Conservation (phyloP, 2,329 filamentous ascomycete species). For the Fusarium chaquense region DNA sequence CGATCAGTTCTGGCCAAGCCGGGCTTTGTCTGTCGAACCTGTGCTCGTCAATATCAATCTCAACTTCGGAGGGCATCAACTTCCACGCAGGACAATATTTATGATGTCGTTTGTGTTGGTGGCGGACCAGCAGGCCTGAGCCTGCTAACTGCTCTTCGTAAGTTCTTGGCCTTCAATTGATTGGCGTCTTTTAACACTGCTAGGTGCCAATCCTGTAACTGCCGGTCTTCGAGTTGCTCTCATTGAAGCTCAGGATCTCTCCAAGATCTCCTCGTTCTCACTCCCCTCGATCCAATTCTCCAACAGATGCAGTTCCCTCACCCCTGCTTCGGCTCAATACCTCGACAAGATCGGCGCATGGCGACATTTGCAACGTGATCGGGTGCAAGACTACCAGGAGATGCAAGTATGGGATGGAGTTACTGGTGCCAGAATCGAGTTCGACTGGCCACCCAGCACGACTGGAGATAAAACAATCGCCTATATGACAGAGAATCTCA, state of each 20-base stretch:
- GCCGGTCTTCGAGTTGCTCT: slow-evolving; percentile 85
- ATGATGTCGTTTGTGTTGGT: slow-evolving; percentile 92
- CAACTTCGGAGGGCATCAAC: slow-evolving; percentile 58
- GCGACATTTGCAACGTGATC: slow-evolving; percentile 76
- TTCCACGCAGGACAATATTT: slow-evolving; percentile 74
- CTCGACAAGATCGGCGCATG: slow-evolving; percentile 87
- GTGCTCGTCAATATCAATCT: slow-evolving; percentile 55
- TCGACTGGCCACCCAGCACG: slow-evolving; percentile 74
- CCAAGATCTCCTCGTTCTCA: slow-evolving; percentile 74
- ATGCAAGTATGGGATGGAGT: slow-evolving; percentile 99
- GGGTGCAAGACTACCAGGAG: slow-evolving; percentile 89
- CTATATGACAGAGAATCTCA: slow-evolving; percentile 96
- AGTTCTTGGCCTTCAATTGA: not conserved
- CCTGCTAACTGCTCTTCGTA: slow-evolving; percentile 81
- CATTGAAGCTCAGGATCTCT: slow-evolving; percentile 88
- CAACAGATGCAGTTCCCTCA: slow-evolving; percentile 95
- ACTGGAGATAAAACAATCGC: slow-evolving; percentile 76
- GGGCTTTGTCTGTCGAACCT: slow-evolving; percentile 61
- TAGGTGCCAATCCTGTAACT: slow-evolving; percentile 81
- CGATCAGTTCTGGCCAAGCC: slow-evolving; percentile 45
- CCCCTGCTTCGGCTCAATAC: slow-evolving; percentile 86
- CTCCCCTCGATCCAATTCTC: slow-evolving; percentile 79
- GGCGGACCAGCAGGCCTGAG: slow-evolving; percentile 91
- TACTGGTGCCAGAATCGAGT: slow-evolving; percentile 86
- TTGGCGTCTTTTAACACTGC: slow-evolving; percentile 3